A percentile compares a stretch with the other conserved stretches of the same genome.
These are phyloP conservation scores for Simmondsia chinensis DNA, from an alignment of 148 eudicot genomes.

Conservation along the genomic window DNA sequence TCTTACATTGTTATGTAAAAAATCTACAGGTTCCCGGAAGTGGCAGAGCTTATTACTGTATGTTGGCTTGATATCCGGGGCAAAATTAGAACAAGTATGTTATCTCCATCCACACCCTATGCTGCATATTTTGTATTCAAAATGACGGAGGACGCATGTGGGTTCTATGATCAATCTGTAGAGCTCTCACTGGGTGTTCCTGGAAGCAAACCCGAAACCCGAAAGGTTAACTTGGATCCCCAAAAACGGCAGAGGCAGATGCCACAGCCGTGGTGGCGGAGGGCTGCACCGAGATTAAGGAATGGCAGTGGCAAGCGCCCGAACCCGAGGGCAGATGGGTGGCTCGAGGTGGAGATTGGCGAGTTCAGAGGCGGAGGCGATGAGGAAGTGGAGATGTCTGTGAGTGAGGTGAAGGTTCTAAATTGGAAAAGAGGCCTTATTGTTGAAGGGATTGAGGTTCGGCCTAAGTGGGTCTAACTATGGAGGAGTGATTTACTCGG, in stretches of 20 bases:
- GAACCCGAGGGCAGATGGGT: slow-evolving; percentile 35
- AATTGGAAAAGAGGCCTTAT: slow-evolving; percentile 18
- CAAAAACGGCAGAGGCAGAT: slow-evolving; percentile 5
- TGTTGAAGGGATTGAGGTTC: slow-evolving; percentile 27
- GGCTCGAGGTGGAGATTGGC: slow-evolving; percentile 39
- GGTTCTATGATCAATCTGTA: slow-evolving; percentile 13
- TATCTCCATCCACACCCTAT: slow-evolving; percentile 24
- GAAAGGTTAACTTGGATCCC: slow-evolving; percentile 10
- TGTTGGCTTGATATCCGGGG: slow-evolving; percentile 35
- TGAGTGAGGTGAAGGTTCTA: slow-evolving; percentile 11
- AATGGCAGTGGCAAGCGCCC: no score
- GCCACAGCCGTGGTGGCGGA: not conserved
- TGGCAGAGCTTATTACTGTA: slow-evolving; percentile 20
- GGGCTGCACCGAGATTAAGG: no score
- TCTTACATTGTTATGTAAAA: no score
- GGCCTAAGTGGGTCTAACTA: no score
- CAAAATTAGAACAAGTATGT: slow-evolving; percentile 11
- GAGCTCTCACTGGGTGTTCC: no score
- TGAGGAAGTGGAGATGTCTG: slow-evolving; percentile 11
- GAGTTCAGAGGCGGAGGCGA: slow-evolving; percentile 13
- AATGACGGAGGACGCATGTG: slow-evolving; percentile 1
- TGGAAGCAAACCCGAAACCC: not conserved
- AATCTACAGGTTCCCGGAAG: slow-evolving; percentile 32
- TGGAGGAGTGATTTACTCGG: no score
- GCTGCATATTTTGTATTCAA: slow-evolving; percentile 25